phyloP scores from a whole-genome alignment of 1,139 yeast species.

The Lodderomyces oxycetoniae region DNA sequence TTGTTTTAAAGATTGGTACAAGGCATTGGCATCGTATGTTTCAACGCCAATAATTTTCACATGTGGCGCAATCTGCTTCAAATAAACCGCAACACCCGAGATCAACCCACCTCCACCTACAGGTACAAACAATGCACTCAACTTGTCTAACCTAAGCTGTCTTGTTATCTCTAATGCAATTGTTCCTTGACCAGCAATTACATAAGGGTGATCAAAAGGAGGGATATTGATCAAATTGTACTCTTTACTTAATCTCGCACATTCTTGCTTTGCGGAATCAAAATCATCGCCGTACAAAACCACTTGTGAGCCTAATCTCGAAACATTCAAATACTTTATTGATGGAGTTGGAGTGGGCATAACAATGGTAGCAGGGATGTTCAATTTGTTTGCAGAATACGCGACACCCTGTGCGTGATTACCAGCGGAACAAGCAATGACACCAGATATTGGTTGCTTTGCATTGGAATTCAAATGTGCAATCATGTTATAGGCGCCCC shows the following conservation, averaged over 20 bases:
- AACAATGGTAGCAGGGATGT: slow-evolving; percentile 91
- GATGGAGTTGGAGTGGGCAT: slow-evolving; percentile 98
- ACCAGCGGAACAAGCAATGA: slow-evolving; percentile 97
- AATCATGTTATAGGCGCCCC: slow-evolving; percentile 98
- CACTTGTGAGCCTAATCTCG: slow-evolving; percentile 89
- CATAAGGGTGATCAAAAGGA: slow-evolving; percentile 96
- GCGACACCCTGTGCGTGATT: slow-evolving; percentile 99
- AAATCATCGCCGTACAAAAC: slow-evolving; percentile 91
- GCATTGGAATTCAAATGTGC: slow-evolving; percentile 65
- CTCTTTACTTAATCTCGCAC: slow-evolving; percentile 62
- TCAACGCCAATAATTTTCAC: slow-evolving; percentile 94
- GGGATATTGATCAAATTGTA: slow-evolving; percentile 85
- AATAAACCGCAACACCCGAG: slow-evolving; percentile 84
- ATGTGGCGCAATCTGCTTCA: slow-evolving; percentile 96
- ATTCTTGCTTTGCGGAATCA: slow-evolving; percentile 87
- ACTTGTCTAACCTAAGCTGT: slow-evolving; percentile 72
- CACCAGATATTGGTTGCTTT: slow-evolving; percentile 68
- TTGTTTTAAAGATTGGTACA: slow-evolving; percentile 63
- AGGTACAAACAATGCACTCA: slow-evolving; percentile 85
- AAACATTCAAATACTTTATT: slow-evolving; percentile 85
- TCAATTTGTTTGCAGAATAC: slow-evolving; percentile 74
- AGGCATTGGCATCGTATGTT: slow-evolving; percentile 90
- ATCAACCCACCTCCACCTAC: slow-evolving; percentile 98
- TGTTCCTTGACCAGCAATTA: slow-evolving; percentile 99
- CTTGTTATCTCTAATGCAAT: slow-evolving; percentile 88